Conservation (phyloP, 495 filamentous ascomycete genomes). For the Daldinia childiae region DNA sequence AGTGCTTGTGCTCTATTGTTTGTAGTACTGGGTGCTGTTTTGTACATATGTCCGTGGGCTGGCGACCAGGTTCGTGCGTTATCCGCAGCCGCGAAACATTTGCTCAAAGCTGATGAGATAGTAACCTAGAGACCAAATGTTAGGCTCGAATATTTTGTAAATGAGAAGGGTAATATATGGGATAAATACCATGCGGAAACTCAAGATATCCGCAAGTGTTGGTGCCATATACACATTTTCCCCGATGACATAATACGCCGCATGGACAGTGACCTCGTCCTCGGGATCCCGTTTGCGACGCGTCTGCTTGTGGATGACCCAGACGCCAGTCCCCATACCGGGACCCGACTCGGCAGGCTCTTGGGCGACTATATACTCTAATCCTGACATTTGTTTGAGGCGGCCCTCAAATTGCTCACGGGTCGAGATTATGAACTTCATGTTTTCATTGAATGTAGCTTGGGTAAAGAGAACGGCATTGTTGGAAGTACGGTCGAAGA, state of each 20-base stretch:
- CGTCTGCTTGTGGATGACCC: slow-evolving; percentile 92
- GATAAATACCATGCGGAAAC: slow-evolving; percentile 72
- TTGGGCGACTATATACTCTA: slow-evolving; percentile 83
- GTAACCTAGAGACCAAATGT: slow-evolving; percentile 41
- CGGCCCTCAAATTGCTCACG: slow-evolving; percentile 82
- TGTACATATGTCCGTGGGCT: slow-evolving; percentile 76
- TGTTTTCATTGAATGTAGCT: slow-evolving; percentile 73
- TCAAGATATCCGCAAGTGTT: slow-evolving; percentile 77
- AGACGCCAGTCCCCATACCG: slow-evolving; percentile 74
- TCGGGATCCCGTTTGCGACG: slow-evolving; percentile 67
- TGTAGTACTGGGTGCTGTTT: slow-evolving; percentile 48
- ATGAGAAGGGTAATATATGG: neutral
- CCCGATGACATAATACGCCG: slow-evolving; percentile 85
- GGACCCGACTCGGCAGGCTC: slow-evolving; percentile 74
- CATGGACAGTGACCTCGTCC: slow-evolving; percentile 75
- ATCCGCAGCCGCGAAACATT: slow-evolving; percentile 65
- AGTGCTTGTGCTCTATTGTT: slow-evolving; percentile 45
- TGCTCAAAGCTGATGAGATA: slow-evolving; percentile 75
- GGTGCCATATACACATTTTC: slow-evolving; percentile 93
- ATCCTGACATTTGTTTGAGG: slow-evolving; percentile 79
- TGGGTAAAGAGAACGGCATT: slow-evolving; percentile 82
- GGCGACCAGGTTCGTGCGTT: slow-evolving; percentile 77
- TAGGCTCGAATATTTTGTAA: neutral
- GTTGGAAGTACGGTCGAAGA: slow-evolving; percentile 90
- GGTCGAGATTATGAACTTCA: slow-evolving; percentile 66